Evolutionary conservation across 257 asterid genomes (phyloP).

Genomic region (Fraxinus excelsior): DNA sequence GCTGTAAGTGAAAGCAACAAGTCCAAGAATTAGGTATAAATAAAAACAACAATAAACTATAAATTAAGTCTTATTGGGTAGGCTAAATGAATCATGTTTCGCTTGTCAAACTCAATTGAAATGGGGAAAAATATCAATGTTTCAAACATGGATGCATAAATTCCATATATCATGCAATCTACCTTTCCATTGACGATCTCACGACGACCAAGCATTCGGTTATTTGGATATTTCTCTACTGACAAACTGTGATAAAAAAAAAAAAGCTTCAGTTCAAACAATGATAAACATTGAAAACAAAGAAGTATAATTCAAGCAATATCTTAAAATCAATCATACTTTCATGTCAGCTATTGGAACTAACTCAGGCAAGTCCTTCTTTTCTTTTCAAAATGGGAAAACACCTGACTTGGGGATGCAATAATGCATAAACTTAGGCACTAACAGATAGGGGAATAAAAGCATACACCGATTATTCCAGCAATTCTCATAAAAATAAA

Average conservation of each 20-base stretch:
- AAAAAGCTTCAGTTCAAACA: slow-evolving; percentile 16
- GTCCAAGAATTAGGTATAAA: slow-evolving; percentile 23
- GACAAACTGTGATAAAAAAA: slow-evolving; percentile 55
- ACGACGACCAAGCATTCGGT: slow-evolving; percentile 87
- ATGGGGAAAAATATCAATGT: slow-evolving; percentile 7
- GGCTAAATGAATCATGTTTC: background rate
- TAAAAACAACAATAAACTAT: slow-evolving; percentile 1
- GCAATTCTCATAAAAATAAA: background rate
- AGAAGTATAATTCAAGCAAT: slow-evolving; percentile 3
- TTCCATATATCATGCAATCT: slow-evolving; percentile 19
- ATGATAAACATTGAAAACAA: slow-evolving; percentile 5
- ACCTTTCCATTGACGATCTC: slow-evolving; percentile 83
- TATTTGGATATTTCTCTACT: slow-evolving; percentile 79
- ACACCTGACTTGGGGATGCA: background rate
- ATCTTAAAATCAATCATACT: background rate
- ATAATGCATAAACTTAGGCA: slow-evolving; percentile 1
- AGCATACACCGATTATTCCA: background rate
- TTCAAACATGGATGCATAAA: slow-evolving; percentile 26
- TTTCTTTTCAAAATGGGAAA: background rate
- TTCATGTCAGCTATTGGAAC: background rate
- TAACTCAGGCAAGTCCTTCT: background rate
- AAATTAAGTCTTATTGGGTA: background rate
- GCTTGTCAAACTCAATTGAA: background rate
- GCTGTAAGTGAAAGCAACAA: slow-evolving; percentile 48
- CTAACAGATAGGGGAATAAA: background rate